A percentile compares a stretch with the other conserved stretches of the same genome.
phyloP scores from a whole-genome alignment of 371 early-diverging fungal species.

The Mortierella sp. region DNA sequence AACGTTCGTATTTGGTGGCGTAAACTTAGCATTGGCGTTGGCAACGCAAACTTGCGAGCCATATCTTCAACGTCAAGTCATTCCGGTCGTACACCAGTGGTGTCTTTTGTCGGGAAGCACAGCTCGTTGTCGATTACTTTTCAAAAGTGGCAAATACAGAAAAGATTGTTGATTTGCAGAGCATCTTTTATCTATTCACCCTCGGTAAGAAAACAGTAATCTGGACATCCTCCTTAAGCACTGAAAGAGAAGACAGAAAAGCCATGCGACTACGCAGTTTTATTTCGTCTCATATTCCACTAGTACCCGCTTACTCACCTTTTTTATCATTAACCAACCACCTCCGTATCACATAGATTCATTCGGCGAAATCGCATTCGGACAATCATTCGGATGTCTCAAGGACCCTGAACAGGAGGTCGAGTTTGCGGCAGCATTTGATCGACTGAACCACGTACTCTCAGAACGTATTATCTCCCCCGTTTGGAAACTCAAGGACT shows the following conservation, averaged over 20 bases:
- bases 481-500: constrained; percentile 45
- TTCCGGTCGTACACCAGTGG: constrained; percentile 62
- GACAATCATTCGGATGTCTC: constrained; percentile 41
- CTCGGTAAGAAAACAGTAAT: no score
- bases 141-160: constrained; percentile 51
- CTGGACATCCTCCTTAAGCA: no score
- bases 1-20: neutral
- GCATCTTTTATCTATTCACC: constrained; percentile 60
- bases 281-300: no score
- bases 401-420: constrained; percentile 16
- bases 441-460: constrained; percentile 56
- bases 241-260: no score
- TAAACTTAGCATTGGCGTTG: constrained; percentile 64
- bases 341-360: constrained; percentile 35
- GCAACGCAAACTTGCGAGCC: constrained; percentile 73
- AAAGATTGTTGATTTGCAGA: constrained; percentile 56
- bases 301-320: no score
- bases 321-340: no score
- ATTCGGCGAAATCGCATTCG: constrained; percentile 61
- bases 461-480: constrained; percentile 46
- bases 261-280: no score
- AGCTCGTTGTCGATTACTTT: constrained; percentile 43
- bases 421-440: constrained; percentile 66
- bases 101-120: constrained; percentile 61
- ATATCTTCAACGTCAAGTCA: constrained; percentile 77